Evolutionary conservation across 2,329 filamentous ascomycete genomes (phyloP), one percentile per base, ranked within the genome.

Genomic region (Aspergillus fumigatiaffinis): DNA sequence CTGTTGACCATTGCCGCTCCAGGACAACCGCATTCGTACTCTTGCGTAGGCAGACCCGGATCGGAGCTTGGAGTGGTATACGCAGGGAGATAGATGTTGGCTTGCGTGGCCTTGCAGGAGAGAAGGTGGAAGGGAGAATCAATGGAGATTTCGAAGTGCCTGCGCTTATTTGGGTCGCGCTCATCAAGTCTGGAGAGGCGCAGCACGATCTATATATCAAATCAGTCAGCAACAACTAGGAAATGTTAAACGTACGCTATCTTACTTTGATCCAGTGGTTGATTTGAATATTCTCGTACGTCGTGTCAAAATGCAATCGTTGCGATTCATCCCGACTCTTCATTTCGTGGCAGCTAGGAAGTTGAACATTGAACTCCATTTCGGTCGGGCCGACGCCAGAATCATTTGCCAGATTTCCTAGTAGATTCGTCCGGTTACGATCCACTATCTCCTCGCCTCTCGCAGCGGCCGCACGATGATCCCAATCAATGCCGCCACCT

Each of bases 101-200:
- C 88, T 71, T 94, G 90, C 0, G 91, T 95, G n/a, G 92, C 92
- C 60, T 90, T 90, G 77, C 92, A 97, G 60, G 92, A 93, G 50
- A 96, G 87, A 49, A 96, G 91, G 60, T 93, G 93, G 71, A 97
- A 93, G 0, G 92, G 92, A 1, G 92, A 96, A 75, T 97, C 92
- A 66, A 97, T 97, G 64, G 91, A 96, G 67, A 96, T 96, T 73
- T 97, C 92, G 65, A 96, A 97, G 71, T 96, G 92, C 35, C 92
- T 85, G 61, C 92, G 85, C 69, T 92, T 92, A 1, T 80, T 80
- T 0, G 91, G 87, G 66, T 96, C 90, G 10, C 87, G 85, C 42
- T 87, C 84, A 66, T 96, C 92, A 14, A 89, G 79, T 66, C 91
- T 91, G 29, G 92, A 96, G 50, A 97, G 87, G 53, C 92, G 88